phyloP scores from a whole-genome alignment of 352 stramenopile genomes.

The Phytophthora pisi region DNA sequence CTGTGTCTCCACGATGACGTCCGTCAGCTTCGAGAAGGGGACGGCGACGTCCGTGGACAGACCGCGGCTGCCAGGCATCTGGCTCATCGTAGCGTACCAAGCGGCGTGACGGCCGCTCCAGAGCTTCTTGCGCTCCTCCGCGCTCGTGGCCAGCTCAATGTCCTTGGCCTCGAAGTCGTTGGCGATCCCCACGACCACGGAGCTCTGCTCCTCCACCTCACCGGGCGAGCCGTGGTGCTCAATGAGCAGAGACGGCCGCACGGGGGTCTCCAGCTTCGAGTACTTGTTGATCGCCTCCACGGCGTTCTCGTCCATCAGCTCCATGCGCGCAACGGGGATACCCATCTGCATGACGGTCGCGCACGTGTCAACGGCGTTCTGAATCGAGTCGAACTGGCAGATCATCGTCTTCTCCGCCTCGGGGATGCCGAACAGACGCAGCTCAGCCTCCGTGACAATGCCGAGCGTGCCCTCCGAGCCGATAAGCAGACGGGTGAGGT shows the following conservation, averaged over 20 bases:
- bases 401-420: constrained; percentile 91
- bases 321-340: constrained; percentile 86
- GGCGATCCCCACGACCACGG: constrained; percentile 85
- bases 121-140: constrained; percentile 84
- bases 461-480: constrained; percentile 96
- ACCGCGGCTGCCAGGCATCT: constrained; percentile 82
- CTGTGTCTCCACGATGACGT: constrained; percentile 94
- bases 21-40: constrained; percentile 93
- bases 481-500: constrained; percentile 95
- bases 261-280: constrained; percentile 76
- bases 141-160: constrained; percentile 75
- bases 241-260: constrained; percentile 94
- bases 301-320: constrained; percentile 86
- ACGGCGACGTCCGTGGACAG: constrained; percentile 97
- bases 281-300: constrained; percentile 88
- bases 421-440: constrained; percentile 94
- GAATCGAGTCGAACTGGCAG: constrained; percentile 93
- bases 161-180: constrained; percentile 84
- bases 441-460: constrained; percentile 94
- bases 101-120: constrained; percentile 87
- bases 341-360: constrained; percentile 90
- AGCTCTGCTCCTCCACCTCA: constrained; percentile 90
- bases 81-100: constrained; percentile 83
- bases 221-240: constrained; percentile 90
- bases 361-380: constrained; percentile 84